These are phyloP conservation scores for Prosopis cineraria DNA, from an alignment of 306 rosid species.

Conservation along the genomic window DNA sequence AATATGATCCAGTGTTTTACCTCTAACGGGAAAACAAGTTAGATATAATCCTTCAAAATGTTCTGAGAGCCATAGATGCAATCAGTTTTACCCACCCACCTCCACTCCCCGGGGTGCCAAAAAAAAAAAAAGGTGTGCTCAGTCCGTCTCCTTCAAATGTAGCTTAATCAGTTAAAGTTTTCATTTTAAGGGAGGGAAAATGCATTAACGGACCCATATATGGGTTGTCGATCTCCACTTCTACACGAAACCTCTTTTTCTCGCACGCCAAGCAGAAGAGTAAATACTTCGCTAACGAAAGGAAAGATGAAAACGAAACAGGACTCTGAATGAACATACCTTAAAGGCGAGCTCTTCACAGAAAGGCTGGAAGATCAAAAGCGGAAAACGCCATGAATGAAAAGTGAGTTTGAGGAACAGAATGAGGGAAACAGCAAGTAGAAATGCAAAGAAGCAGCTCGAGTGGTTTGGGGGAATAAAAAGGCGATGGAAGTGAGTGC, in stretches of 20 bases:
- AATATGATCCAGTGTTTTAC: background rate
- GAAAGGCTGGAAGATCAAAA: constrained; percentile 14
- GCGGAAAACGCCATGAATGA: background rate
- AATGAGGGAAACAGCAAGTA: background rate
- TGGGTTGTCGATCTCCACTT: background rate
- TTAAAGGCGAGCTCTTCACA: background rate
- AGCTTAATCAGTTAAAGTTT: constrained; percentile 11
- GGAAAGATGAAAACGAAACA: background rate
- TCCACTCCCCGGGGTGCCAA: no score
- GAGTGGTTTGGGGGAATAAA: background rate
- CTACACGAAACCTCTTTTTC: background rate
- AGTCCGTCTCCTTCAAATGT: background rate
- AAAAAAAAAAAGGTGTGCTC: background rate
- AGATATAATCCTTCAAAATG: background rate
- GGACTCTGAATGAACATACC: constrained; percentile 12
- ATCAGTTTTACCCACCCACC: no score
- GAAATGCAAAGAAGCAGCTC: background rate
- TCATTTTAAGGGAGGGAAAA: background rate
- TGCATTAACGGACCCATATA: background rate
- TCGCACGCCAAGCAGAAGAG: background rate
- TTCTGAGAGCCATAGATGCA: background rate
- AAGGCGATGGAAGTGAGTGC: background rate
- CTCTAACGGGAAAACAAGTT: background rate
- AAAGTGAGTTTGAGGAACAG: constrained; percentile 10
- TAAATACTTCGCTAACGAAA: constrained; percentile 8